Evolutionary conservation across 345 rosid species (phyloP).

Genomic region (Sapria himalayana): DNA sequence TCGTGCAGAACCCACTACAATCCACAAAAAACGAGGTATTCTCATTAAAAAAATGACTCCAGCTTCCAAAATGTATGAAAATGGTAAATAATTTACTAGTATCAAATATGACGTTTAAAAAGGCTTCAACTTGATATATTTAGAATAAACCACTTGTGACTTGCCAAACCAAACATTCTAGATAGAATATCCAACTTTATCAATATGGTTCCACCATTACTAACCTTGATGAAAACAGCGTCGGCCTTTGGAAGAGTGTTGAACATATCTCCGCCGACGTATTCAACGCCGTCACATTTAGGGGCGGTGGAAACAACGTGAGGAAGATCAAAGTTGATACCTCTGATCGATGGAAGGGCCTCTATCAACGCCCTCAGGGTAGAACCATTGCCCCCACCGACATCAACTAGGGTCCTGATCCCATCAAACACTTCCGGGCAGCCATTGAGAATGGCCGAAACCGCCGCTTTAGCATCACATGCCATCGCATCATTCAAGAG

Average conservation of each 20-base stretch:
- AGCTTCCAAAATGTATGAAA: no score
- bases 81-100: no score
- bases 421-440: constrained; percentile 40
- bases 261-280: constrained; percentile 61
- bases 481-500: constrained; percentile 51
- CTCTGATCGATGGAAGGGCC: constrained; percentile 37
- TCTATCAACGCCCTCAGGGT: constrained; percentile 22
- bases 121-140: no score
- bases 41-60: no score
- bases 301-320: constrained; percentile 31
- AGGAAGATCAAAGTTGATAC: constrained; percentile 59
- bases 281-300: constrained; percentile 20
- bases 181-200: no score
- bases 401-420: constrained; percentile 34
- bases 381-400: constrained; percentile 58
- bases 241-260: constrained; percentile 32
- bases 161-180: no score
- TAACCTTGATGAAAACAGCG: constrained; percentile 38
- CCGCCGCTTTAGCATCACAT: constrained; percentile 20
- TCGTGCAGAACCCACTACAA: constrained; percentile 46
- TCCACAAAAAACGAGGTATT: no score
- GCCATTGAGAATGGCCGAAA: constrained; percentile 14
- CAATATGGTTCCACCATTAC: no score
- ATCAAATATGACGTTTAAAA: no score
- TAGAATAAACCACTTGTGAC: no score